Evolutionary conservation across 306 rosid species (phyloP).

Genomic region (Cucumis hystrix): DNA sequence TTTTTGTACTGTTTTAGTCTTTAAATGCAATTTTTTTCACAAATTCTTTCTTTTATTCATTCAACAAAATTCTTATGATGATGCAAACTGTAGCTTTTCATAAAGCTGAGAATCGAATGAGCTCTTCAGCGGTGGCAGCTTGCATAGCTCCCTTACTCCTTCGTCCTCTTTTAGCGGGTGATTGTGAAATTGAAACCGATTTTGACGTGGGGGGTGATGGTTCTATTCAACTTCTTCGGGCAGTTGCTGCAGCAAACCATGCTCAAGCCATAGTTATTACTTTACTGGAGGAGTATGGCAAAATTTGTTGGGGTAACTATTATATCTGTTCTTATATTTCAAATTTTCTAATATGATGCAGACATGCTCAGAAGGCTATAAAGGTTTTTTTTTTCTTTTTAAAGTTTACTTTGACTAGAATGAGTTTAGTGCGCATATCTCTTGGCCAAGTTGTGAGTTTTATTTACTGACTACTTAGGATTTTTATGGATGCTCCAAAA

Average conservation of each 20-base stretch:
- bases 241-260: constrained; percentile 98
- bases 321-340: too few species aligned
- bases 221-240: constrained; percentile 77
- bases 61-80: constrained; percentile 68
- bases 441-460: constrained; percentile 1
- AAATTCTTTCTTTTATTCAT: constrained; percentile 9
- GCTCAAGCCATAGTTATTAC: constrained; percentile 98
- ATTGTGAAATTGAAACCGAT: constrained; percentile 79
- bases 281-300: too few species aligned
- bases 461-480: not conserved
- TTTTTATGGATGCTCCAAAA: not conserved
- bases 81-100: constrained; percentile 69
- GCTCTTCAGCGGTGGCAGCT: constrained; percentile 94
- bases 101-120: constrained; percentile 77
- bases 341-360: too few species aligned
- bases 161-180: constrained; percentile 89
- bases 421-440: too few species aligned
- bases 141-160: constrained; percentile 98
- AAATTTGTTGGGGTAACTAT: too few species aligned
- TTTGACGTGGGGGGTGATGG: constrained; percentile 86
- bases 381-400: too few species aligned
- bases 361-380: too few species aligned
- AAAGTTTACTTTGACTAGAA: too few species aligned
- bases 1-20: not conserved
- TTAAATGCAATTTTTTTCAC: not conserved